Base-by-base conservation (phyloP, 371 early-diverging fungal genomes). In the Syncephalastrum monosporum region DNA sequence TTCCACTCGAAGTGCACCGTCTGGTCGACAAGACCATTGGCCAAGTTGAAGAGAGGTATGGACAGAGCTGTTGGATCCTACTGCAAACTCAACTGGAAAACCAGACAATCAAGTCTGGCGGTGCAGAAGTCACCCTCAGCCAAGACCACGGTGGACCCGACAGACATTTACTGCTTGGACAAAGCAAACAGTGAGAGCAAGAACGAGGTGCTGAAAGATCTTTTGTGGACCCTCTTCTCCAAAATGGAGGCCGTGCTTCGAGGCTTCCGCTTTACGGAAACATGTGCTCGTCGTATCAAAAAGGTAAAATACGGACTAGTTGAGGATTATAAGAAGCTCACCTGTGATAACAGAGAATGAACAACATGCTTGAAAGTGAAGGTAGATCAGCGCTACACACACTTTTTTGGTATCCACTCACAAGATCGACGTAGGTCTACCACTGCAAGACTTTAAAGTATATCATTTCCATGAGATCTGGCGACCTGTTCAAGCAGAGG, bases 21-120 rank as follows among this genome's bases (percentile, higher is more conserved):
- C 74, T 97, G 10, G 93, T 95, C 16, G 97, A 96, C 62, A 82
- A 91, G 53, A 90, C 94, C 1, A 86, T 96, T 43, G 73, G 74
- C 19, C 93, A 97, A 70, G 89, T 90, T 1, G 93, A 95, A 56
- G 85, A 89, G 55, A 80, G 91, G 85, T 89, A 79, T 17, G 42
- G 12, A 10, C 6, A 16, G 17, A 29, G 5, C 12, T 6, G n/a
- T 2, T 27, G 12, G 41, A 19, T 42, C 53, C 8, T 2, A 33
- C 12, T 19, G 19, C 42, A 38, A 6, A 4, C 42, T 25, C 17
- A 38, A 38, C 41, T 43, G 23, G 48, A 48, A 13, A 13, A 56
- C 13, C 42, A 41, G 53, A 16, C 17, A 38, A 33, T 52, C 53
- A 42, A 41, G 19, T 38, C 38, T 33, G 5, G 38, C 38, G 10